Base-by-base conservation (phyloP, 106 monocot species). In the Platanthera zijinensis region DNA sequence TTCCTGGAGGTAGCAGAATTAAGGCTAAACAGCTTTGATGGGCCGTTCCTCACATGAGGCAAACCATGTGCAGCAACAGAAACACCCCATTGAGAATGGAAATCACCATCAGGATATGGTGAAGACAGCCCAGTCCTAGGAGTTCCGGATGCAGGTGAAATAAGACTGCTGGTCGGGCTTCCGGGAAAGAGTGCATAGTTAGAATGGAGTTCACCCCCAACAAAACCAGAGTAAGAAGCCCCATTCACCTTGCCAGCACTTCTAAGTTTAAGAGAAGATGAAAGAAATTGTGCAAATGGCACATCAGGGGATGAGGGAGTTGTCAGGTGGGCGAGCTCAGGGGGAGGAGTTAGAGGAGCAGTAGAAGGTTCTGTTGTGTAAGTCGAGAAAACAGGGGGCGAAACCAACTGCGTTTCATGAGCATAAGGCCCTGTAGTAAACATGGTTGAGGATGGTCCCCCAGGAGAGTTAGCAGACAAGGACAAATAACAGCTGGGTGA, bases 281-380 rank as follows among this genome's bases (percentile, higher is more conserved):
- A 97, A 74, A 97, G 91, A 73, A 89, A 97, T 12, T 84, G 82
- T 21, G 97, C 97, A 83, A 79, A 97, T 52, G 97, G 97, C 21
- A 97, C 97, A 77, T 97, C 97, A 6, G 97, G 97, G 7, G 97
- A 97, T 63, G 97, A 94, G 18, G 97, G 97, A 50, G 93, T 97
- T 10, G 97, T 97, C 51, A 86, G 81, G 62, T 97, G 97, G 72
- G 97, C 93, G 5, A 97, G 83, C 72, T 97, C 97, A 46, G 97
- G 91, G 64, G 97, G 97, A 71, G 97, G 97, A 39, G 97, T 97
- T 10, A 97, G 79, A 3, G 97, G 97, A 57, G 97, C 97, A 49
- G 97, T 97, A 48, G 97, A 97, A 52, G 97, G 97, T 72, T 97
- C 97, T 32, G 97, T 97, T 48, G 97, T 97, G 78, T 84, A 97